Base-by-base conservation (phyloP, 176 grass and related monocot species). In the Musa beccarii region DNA sequence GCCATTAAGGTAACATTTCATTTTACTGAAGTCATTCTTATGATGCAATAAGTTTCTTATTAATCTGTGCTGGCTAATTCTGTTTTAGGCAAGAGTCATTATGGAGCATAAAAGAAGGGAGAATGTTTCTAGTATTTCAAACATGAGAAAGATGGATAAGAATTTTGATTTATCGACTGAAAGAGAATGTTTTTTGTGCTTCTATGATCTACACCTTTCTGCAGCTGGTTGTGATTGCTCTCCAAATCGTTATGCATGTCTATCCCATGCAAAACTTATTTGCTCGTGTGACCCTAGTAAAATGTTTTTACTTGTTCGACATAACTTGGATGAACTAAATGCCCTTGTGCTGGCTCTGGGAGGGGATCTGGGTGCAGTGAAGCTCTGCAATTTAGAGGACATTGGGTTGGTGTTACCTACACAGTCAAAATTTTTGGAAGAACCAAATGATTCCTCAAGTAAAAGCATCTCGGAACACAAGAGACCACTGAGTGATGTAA, bases 121-220 rank as follows among this genome's bases (percentile, higher is more conserved):
- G 59, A 67, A 29, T 49, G 52, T 63, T 2, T 83, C 71, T 79
- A n/a, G 62, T 64, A n/a, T 24, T 51, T 71, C 85, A 53, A 75
- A 80, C 28, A 69, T 63, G 52, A 83, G 75, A 80, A 97, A 69
- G 72, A 93, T 93, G 82, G 83, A 81, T 61, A 69, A 13, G 19
- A 52, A 86, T 74, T 89, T 84, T 78, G 90, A 97, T 81, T 51
- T 66, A 52, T 86, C 85, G 76, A 74, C 66, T 49, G 93, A 97
- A 14, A 78, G 86, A 28, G 93, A 93, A 72, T 97, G 93, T 70
- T 93, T 90, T 85, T 84, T 49, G 26, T 97, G 93, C 69, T 89
- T 85, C 69, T 97, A 93, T 75, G 93, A 97, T 81, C 89, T 97
- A 5, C 77, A 97, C 69, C 75, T 97, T 22, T 97, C 93, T 69